These are phyloP conservation scores for Guillardia theta DNA, from an alignment of 78 protist species.

Conservation along the genomic window DNA sequence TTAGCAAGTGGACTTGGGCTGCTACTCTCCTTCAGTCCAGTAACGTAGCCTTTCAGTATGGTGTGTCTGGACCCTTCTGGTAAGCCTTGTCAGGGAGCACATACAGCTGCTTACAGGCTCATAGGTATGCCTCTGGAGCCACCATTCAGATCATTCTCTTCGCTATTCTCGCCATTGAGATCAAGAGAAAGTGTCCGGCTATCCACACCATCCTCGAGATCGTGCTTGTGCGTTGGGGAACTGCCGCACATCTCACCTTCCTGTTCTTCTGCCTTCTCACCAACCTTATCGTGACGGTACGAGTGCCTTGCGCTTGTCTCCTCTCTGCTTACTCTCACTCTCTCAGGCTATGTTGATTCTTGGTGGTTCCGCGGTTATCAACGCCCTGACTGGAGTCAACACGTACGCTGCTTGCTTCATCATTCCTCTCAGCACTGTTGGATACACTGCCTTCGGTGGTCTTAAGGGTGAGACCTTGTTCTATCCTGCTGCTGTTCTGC, in stretches of 20 bases:
- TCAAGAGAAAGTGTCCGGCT: conserved; percentile 30
- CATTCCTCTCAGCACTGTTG: not conserved
- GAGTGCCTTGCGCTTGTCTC: too few species aligned
- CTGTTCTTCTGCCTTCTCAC: not conserved
- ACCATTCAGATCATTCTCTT: conserved; percentile 49
- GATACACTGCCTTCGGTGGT: conserved; percentile 36
- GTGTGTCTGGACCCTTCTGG: conserved; percentile 58
- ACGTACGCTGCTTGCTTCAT: not conserved
- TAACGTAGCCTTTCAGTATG: conserved; percentile 43
- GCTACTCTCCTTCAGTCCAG: conserved; percentile 58
- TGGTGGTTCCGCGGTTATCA: conserved; percentile 37
- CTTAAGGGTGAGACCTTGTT: too few species aligned
- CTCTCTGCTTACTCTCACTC: too few species aligned
- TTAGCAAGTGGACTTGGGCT: conserved; percentile 53
- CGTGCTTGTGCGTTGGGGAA: conserved; percentile 18
- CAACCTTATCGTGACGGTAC: conserved; percentile 45
- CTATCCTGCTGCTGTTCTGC: not conserved
- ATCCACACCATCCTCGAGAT: conserved; percentile 47
- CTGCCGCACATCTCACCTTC: not conserved
- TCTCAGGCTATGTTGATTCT: conserved; percentile 47
- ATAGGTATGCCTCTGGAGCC: conserved; percentile 56
- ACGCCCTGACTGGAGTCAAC: not conserved
- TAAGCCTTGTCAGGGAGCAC: not conserved
- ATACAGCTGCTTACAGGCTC: not conserved
- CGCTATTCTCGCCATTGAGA: conserved; percentile 22